Percentiles rank a stretch among this genome's conserved stretches.
These are phyloP conservation scores for Leishmania aethiopica DNA, from an alignment of 208 protist species.

Conservation along the genomic window DNA sequence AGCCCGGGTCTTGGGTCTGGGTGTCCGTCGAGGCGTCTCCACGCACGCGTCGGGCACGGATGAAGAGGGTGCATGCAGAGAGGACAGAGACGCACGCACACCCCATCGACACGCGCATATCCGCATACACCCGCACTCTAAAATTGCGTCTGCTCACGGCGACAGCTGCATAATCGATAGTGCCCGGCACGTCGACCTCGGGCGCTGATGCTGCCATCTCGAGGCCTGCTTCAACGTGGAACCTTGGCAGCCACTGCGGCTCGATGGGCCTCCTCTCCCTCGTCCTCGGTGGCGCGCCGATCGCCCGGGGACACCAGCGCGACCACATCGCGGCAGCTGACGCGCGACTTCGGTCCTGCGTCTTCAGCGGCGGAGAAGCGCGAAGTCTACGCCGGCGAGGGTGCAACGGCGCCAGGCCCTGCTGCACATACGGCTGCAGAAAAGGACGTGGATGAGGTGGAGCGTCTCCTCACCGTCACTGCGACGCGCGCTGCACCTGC, in stretches of 20 bases:
- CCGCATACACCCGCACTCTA: background rate
- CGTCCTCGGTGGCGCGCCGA: background rate
- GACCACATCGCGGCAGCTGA: background rate
- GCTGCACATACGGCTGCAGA: background rate
- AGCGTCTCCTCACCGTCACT: conserved; percentile 19
- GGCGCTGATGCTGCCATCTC: conserved; percentile 2
- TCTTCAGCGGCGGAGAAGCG: background rate
- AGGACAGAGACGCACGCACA: background rate
- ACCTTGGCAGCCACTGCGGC: background rate
- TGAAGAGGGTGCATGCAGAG: background rate
- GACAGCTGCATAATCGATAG: background rate
- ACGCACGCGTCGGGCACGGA: background rate
- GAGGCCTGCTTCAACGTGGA: background rate
- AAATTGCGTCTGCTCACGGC: background rate
- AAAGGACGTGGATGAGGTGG: conserved; percentile 26
- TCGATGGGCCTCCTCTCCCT: conserved; percentile 1
- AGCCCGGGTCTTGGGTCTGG: too few relatives aligned
- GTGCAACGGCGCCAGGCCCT: background rate
- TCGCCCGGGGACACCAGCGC: background rate
- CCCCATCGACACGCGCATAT: background rate
- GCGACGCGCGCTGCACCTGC: background rate
- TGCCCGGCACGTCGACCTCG: background rate
- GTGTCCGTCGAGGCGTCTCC: background rate
- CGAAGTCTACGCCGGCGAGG: background rate
- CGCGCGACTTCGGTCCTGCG: background rate